Percentiles rank a stretch among this genome's conserved stretches.
These are phyloP conservation scores for Rhizopus delemar DNA, from an alignment of 371 early-diverging fungal species.

Conservation along the genomic window DNA sequence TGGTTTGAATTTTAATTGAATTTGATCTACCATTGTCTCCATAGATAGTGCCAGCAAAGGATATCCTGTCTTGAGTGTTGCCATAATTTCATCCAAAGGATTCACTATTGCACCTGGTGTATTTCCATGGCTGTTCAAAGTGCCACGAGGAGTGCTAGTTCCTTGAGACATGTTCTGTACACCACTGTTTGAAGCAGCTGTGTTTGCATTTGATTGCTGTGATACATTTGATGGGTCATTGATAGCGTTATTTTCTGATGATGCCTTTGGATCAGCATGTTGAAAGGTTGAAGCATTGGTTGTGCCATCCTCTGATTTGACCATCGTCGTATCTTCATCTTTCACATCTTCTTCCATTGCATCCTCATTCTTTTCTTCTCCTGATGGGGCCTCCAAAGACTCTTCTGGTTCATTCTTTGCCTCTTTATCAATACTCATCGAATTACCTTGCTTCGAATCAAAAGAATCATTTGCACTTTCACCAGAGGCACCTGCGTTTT, in stretches of 20 bases:
- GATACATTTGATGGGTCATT: background rate
- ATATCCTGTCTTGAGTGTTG: constrained; percentile 93
- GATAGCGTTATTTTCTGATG: background rate
- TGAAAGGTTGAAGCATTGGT: background rate
- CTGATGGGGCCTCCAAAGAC: background rate
- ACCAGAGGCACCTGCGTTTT: background rate
- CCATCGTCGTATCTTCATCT: background rate
- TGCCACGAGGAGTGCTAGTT: constrained; percentile 13
- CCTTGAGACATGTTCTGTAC: background rate
- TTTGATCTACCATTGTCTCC: constrained; percentile 97
- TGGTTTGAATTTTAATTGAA: constrained; percentile 88
- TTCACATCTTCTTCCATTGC: background rate
- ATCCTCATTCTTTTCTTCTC: background rate
- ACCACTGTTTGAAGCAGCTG: background rate
- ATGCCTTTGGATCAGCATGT: background rate
- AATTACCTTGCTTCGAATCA: background rate
- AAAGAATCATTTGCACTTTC: background rate
- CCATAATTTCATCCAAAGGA: constrained; percentile 93
- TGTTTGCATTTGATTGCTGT: background rate
- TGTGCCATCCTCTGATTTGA: background rate
- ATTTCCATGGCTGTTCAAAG: constrained; percentile 11
- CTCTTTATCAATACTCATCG: constrained; percentile 6
- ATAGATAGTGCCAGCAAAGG: constrained; percentile 92
- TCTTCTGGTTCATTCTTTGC: constrained; percentile 7
- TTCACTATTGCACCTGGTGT: constrained; percentile 2